phyloP scores from a whole-genome alignment of 441 rosid genomes.

The Gossypium lobatum region DNA sequence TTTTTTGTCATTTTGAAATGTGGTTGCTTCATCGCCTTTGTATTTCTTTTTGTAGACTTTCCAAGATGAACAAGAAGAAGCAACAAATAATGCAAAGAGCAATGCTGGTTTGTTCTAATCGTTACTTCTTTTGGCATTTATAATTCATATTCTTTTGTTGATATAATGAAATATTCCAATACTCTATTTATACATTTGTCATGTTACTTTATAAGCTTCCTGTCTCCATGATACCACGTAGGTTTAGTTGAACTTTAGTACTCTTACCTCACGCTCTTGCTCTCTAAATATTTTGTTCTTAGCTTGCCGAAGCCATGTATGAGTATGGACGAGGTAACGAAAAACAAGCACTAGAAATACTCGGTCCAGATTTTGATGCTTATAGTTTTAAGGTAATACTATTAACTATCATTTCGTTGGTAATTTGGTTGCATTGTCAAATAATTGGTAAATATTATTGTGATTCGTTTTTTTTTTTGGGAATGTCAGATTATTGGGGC shows the following conservation, averaged over 20 bases:
- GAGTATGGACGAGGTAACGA: constrained; percentile 54
- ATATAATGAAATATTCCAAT: neutral
- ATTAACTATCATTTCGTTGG: neutral
- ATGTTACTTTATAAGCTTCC: neutral
- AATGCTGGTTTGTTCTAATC: constrained; percentile 43
- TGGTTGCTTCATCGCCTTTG: constrained; percentile 4
- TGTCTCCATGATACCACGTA: neutral
- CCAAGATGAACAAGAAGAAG: constrained; percentile 64
- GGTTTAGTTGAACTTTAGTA: neutral
- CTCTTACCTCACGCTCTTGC: neutral
- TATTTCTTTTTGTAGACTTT: constrained; percentile 27
- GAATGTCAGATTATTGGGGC: constrained; percentile 58
- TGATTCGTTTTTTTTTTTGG: neutral
- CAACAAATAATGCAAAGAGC: constrained; percentile 63
- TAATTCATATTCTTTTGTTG: neutral
- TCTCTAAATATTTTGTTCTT: neutral
- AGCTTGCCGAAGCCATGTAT: constrained; percentile 73
- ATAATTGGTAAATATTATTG: neutral
- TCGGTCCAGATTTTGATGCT: constrained; percentile 65
- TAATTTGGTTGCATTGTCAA: neutral
- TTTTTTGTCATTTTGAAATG: neutral
- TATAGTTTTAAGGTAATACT: constrained; percentile 49
- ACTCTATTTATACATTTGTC: neutral
- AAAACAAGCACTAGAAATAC: constrained; percentile 44
- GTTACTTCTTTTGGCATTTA: constrained; percentile 12